Percentiles rank a stretch among this genome's conserved stretches.
phyloP scores from a whole-genome alignment of 371 early-diverging fungal genomes.

The Mortierella sp. region DNA sequence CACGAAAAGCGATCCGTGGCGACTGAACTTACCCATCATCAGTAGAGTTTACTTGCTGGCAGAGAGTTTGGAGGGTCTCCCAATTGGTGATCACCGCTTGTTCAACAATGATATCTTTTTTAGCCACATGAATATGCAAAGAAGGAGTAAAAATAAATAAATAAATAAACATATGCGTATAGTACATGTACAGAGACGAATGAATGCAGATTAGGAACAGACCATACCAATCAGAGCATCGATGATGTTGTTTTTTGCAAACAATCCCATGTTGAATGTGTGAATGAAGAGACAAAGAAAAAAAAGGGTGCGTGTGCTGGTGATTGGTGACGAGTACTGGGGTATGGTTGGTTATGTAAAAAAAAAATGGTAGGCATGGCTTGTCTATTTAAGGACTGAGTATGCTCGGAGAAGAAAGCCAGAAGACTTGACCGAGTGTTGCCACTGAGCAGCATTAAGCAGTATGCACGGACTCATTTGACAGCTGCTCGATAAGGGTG shows the following conservation, averaged over 20 bases:
- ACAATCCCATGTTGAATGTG: background rate
- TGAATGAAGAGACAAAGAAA: background rate
- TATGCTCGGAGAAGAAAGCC: no score
- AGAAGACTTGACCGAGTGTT: no score
- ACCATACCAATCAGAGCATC: background rate
- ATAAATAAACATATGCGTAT: background rate
- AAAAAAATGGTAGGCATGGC: no score
- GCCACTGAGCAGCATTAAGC: no score
- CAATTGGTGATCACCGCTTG: background rate
- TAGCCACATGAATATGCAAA: background rate
- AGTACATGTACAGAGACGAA: background rate
- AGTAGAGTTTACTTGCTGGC: background rate
- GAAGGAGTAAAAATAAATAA: background rate
- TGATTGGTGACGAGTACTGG: no score
- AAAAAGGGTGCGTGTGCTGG: background rate
- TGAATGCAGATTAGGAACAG: background rate
- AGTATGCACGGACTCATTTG: no score
- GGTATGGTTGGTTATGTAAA: no score
- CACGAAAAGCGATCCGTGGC: background rate
- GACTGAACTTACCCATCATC: background rate
- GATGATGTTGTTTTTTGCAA: background rate
- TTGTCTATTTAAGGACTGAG: no score
- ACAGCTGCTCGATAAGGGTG: no score
- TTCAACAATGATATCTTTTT: background rate
- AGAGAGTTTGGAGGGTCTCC: background rate